Conservation (phyloP, 768 basidiomycete species). For the Rhodotorula graminis region DNA sequence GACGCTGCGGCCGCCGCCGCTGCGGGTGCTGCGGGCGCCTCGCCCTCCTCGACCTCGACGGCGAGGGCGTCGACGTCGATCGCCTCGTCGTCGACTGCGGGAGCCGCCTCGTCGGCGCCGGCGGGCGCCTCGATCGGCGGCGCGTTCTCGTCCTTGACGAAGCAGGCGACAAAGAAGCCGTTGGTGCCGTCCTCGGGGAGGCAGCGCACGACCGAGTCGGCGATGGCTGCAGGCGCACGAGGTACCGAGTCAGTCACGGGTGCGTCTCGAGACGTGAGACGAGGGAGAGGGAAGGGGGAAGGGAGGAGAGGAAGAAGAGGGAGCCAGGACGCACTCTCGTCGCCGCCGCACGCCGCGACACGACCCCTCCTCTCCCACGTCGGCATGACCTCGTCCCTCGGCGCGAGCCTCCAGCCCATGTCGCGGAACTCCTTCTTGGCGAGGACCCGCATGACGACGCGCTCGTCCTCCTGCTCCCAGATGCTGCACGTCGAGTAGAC, state of each 20-base stretch:
- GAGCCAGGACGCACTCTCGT: constrained; percentile 35
- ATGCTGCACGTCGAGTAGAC: constrained; percentile 98
- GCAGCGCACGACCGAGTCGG: constrained; percentile 50
- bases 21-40: neutral
- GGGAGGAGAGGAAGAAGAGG: too few species aligned
- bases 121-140: neutral
- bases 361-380: constrained; percentile 77
- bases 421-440: constrained; percentile 62
- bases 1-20: neutral
- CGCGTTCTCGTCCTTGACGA: constrained; percentile 50
- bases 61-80: neutral
- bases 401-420: constrained; percentile 65
- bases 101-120: too few species aligned
- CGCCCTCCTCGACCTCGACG: neutral
- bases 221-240: constrained; percentile 50
- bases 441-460: constrained; percentile 70
- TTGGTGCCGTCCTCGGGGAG: constrained; percentile 74
- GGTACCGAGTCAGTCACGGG: neutral
- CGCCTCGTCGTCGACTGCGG: too few species aligned
- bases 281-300: neutral
- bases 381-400: constrained; percentile 64
- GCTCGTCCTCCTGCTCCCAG: constrained; percentile 85
- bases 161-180: constrained; percentile 97
- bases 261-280: too few species aligned
- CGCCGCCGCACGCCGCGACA: constrained; percentile 57